These are phyloP conservation scores for Hydnum rufescens DNA, from an alignment of 768 basidiomycete genomes.

Conservation along the genomic window DNA sequence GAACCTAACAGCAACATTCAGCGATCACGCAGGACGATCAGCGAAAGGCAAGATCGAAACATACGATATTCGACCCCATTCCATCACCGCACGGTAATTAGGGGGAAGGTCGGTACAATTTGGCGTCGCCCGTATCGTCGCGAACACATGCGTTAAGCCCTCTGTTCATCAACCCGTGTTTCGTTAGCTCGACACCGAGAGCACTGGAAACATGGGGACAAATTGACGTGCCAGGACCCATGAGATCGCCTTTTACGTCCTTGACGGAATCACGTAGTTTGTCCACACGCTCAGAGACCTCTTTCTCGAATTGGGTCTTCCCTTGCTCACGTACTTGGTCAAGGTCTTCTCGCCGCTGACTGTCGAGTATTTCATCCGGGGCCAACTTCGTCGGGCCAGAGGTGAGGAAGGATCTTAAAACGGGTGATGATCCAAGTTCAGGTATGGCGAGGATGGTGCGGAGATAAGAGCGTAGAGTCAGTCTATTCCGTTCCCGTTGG, in stretches of 20 bases:
- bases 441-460: constrained; percentile 46
- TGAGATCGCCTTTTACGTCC: constrained; percentile 83
- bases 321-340: constrained; percentile 80
- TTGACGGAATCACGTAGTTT: constrained; percentile 64
- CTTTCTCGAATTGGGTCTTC: constrained; percentile 59
- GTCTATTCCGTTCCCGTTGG: constrained; percentile 73
- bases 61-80: constrained; percentile 95
- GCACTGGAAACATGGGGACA: background rate
- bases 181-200: background rate
- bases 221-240: constrained; percentile 43
- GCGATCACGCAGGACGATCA: background rate
- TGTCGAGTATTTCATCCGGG: constrained; percentile 60
- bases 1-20: constrained; percentile 29
- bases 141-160: constrained; percentile 77
- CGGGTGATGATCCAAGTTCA: constrained; percentile 63
- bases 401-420: constrained; percentile 69
- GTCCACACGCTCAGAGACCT: constrained; percentile 75
- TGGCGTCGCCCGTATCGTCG: constrained; percentile 64
- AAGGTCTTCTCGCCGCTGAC: constrained; percentile 62
- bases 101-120: constrained; percentile 55
- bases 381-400: constrained; percentile 51
- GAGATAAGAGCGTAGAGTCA: constrained; percentile 88
- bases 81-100: constrained; percentile 76
- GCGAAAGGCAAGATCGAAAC: constrained; percentile 17
- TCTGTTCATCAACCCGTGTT: constrained; percentile 35